A percentile compares a stretch with the other conserved stretches of the same genome.
phyloP scores from a whole-genome alignment of 1,284 basidiomycete genomes.

The Porodaedalea pini region DNA sequence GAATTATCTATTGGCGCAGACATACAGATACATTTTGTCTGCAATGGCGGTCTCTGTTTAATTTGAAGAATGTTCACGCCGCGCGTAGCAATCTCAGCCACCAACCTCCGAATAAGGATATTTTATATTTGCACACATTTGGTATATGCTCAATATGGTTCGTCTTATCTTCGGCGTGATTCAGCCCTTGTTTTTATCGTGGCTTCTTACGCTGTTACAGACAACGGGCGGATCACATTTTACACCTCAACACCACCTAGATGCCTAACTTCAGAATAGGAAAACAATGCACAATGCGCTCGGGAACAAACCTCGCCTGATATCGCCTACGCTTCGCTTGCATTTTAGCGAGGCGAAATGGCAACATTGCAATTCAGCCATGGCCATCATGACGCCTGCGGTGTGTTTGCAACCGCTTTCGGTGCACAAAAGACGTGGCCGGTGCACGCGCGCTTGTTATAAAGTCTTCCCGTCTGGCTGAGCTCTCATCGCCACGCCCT shows the following conservation, averaged over 20 bases:
- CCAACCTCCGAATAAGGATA: too few relatives aligned
- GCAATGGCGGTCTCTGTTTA: too few relatives aligned
- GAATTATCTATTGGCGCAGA: too few relatives aligned
- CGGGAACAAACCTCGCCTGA: background rate
- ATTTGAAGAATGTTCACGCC: too few relatives aligned
- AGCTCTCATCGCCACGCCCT: too few relatives aligned
- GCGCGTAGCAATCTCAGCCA: too few relatives aligned
- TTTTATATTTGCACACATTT: background rate
- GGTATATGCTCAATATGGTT: background rate
- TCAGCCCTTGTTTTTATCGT: background rate
- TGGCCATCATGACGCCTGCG: background rate
- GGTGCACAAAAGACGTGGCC: too few relatives aligned
- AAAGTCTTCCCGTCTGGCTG: too few relatives aligned
- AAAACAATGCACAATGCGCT: background rate
- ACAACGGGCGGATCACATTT: background rate
- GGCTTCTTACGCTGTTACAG: background rate
- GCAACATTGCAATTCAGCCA: background rate
- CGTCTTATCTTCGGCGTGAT: background rate
- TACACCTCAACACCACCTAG: background rate
- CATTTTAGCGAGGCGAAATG: background rate
- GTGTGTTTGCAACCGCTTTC: background rate
- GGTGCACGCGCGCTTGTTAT: too few relatives aligned
- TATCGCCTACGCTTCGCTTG: background rate
- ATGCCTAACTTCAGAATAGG: background rate
- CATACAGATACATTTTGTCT: too few relatives aligned